Evolutionary conservation across 2,329 filamentous ascomycete species (phyloP), one percentile per base, ranked within the genome.

Genomic region (Penicillium sp.): DNA sequence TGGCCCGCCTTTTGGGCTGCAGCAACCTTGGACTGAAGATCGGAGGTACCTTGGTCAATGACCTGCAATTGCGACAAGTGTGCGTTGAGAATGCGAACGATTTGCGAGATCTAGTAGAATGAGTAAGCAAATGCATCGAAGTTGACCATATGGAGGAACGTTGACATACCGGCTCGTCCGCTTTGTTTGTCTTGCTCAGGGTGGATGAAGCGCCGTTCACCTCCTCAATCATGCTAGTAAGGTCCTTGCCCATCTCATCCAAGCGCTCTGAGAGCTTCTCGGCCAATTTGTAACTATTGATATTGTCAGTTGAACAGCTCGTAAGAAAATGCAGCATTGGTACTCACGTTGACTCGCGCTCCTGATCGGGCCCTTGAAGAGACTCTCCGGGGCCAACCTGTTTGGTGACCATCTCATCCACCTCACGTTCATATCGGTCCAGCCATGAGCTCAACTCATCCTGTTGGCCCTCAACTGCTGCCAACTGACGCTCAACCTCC

Each of bases 151-250:
- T 24, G 39, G 43, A 66, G 60, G 55, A 70, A 66, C 32, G 10
- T 22, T n/a, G 18, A 82, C 87, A 76, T 82, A 94, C 90, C 62
- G 90, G 90, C 75, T 94, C 90, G 72, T 94, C 90, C 27, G 90
- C 84, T 75, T 95, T 95, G 75, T 83, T 88, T 54, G 89, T 91
- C 81, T 95, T 96, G 81, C 86, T 93, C 61, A 99, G 78, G 22
- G 87, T 91, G 50, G 89, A 84, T n/a, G 90, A 94, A 58, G 95
- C 93, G 63, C 88, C 86, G 71, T 99, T 99, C 71, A 99, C 96
- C 75, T 97, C 94, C 70, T 96, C 92, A 65, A 99, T 96, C 92
- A 99, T 97, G 76, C 91, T 93, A 45, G 86, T 87, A 59, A 99
- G 80, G 70, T 96, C 92, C 70, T 91, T 90, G 68, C 91, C 92